A percentile compares a stretch with the other conserved stretches of the same genome.
These are phyloP conservation scores for Plasmopara halstedii DNA, from an alignment of 352 stramenopile genomes.

Conservation along the genomic window DNA sequence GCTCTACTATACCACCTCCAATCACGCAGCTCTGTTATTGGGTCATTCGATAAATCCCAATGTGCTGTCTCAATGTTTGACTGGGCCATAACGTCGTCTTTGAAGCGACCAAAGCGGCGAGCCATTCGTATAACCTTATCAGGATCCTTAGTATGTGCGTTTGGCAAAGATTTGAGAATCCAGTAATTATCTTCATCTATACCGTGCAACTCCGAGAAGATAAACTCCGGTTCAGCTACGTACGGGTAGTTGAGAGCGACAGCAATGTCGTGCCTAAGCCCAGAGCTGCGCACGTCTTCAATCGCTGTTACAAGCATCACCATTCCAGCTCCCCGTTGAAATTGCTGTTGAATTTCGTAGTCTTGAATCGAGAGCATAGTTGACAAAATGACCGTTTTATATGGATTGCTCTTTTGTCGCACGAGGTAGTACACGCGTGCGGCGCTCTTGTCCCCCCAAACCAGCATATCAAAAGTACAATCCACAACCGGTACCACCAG, in stretches of 20 bases:
- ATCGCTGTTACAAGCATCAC: constrained; percentile 18
- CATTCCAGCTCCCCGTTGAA: constrained; percentile 16
- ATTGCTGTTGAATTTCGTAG: constrained; percentile 22
- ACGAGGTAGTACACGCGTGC: constrained; percentile 28
- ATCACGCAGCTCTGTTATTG: constrained; percentile 7
- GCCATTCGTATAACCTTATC: constrained; percentile 24
- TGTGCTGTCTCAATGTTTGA: constrained; percentile 28
- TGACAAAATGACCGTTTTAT: constrained; percentile 20
- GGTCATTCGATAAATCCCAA: constrained; percentile 16
- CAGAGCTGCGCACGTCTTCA: constrained; percentile 15
- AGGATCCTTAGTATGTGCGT: constrained; percentile 11
- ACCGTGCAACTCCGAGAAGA: constrained; percentile 13
- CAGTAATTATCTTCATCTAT: constrained; percentile 14
- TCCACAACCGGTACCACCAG: constrained; percentile 2
- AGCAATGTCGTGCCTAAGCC: constrained; percentile 17
- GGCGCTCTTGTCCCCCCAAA: too few relatives aligned
- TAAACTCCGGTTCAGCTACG: constrained; percentile 21
- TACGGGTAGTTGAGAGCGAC: constrained; percentile 28
- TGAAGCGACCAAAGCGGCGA: constrained; percentile 32
- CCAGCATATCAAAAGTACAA: too few relatives aligned
- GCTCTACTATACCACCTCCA: constrained; percentile 25
- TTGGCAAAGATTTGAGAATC: constrained; percentile 16
- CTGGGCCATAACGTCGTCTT: constrained; percentile 31
- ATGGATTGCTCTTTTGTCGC: constrained; percentile 11
- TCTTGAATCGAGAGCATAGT: constrained; percentile 23